Conservation (phyloP, 2,329 filamentous ascomycete genomes). For the Chaetomium strumarium region DNA sequence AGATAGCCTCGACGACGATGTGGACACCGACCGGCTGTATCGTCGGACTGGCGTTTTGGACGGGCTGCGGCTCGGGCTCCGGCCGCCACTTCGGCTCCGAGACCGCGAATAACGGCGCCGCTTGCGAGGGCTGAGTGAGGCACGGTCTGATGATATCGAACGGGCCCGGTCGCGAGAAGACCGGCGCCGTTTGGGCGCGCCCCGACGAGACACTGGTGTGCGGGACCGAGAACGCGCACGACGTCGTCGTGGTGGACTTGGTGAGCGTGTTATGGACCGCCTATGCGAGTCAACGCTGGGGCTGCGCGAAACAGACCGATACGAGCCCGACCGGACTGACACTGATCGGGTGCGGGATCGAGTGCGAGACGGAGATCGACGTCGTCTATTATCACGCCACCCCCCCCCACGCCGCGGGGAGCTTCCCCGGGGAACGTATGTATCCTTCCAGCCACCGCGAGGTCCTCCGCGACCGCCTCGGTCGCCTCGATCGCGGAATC, state of each 20-base stretch:
- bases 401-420: slow-evolving; percentile 34
- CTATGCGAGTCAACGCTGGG: slow-evolving; percentile 11
- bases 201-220: slow-evolving; percentile 25
- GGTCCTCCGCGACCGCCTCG: slow-evolving; percentile 31
- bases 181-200: slow-evolving; percentile 36
- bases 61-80: slow-evolving; percentile 25
- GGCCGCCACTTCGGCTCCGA: slow-evolving; percentile 36
- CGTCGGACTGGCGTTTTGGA: slow-evolving; percentile 18
- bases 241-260: slow-evolving; percentile 32
- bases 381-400: slow-evolving; percentile 38
- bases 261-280: slow-evolving; percentile 22
- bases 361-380: slow-evolving; percentile 34
- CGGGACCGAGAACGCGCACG: slow-evolving; percentile 28
- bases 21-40: slow-evolving; percentile 33
- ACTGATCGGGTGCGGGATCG: slow-evolving; percentile 28
- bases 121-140: slow-evolving; percentile 40
- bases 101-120: slow-evolving; percentile 46
- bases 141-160: slow-evolving; percentile 29
- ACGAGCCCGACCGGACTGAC: slow-evolving; percentile 10
- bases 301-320: slow-evolving; percentile 14
- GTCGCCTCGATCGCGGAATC: slow-evolving; percentile 39
- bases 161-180: slow-evolving; percentile 31
- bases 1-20: slow-evolving; percentile 29
- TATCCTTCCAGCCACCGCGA: slow-evolving; percentile 36
- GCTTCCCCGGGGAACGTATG: slow-evolving; percentile 45